These are phyloP conservation scores for Jimgerdemannia flammicorona DNA, from an alignment of 192 early-diverging fungal species.

Conservation along the genomic window DNA sequence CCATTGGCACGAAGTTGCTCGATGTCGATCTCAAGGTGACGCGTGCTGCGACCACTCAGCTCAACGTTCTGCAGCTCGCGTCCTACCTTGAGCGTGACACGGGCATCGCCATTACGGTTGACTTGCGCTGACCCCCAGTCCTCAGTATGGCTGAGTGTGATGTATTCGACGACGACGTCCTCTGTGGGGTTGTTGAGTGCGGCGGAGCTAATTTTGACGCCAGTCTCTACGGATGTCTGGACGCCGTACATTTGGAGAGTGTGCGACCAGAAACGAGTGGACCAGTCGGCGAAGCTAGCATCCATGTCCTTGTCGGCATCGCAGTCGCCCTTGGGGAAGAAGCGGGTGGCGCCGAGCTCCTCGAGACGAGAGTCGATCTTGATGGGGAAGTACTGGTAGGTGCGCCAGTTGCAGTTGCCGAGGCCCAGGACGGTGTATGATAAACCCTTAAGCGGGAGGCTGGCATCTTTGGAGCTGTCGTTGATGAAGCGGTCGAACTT, in stretches of 20 bases:
- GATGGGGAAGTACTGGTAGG: constrained; percentile 51
- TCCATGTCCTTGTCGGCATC: constrained; percentile 48
- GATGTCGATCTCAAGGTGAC: constrained; percentile 36
- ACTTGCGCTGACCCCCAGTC: constrained; percentile 10
- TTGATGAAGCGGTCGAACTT: constrained; percentile 31
- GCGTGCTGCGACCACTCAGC: constrained; percentile 36
- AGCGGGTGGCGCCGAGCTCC: constrained; percentile 38
- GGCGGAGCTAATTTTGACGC: constrained; percentile 1
- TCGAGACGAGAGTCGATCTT: constrained; percentile 38
- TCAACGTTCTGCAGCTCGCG: constrained; percentile 36
- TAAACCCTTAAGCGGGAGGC: constrained; percentile 29
- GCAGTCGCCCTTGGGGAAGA: constrained; percentile 36
- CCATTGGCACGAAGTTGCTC: constrained; percentile 14
- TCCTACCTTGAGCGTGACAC: constrained; percentile 29
- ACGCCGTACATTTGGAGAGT: constrained; percentile 9
- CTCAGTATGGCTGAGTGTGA: constrained; percentile 6
- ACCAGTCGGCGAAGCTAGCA: constrained; percentile 29
- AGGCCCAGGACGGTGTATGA: constrained; percentile 52
- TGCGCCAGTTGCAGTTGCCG: constrained; percentile 58
- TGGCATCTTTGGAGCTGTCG: background rate
- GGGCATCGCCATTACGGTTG: constrained; percentile 18
- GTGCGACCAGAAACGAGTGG: constrained; percentile 22
- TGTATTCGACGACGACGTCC: constrained; percentile 12
- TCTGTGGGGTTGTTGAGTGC: background rate
- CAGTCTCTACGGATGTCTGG: background rate